Percentiles rank a stretch among this genome's conserved stretches.
Evolutionary conservation across 2,329 filamentous ascomycete genomes (phyloP).

Genomic region (Penicillium sp.): DNA sequence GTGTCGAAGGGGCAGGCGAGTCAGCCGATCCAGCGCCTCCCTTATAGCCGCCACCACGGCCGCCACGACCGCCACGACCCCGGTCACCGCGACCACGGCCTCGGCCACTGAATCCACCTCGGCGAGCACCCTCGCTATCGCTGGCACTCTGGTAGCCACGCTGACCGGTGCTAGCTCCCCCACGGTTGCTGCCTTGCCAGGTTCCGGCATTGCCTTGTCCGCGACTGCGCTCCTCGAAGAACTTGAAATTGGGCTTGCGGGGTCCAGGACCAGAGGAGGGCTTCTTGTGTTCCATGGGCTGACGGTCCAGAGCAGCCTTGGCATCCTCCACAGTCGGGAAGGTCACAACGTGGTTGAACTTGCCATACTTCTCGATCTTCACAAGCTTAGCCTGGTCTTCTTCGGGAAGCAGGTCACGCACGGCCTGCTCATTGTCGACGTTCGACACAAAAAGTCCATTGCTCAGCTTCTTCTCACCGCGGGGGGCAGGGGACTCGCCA

Average conservation of each 20-base stretch:
- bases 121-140: slow-evolving; percentile 67
- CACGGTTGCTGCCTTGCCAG: slow-evolving; percentile 58
- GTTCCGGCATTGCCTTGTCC: slow-evolving; percentile 53
- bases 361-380: slow-evolving; percentile 64
- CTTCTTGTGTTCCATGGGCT: slow-evolving; percentile 74
- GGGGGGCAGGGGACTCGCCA: slow-evolving; percentile 53
- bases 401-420: slow-evolving; percentile 74
- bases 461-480: slow-evolving; percentile 62
- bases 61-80: slow-evolving; percentile 55
- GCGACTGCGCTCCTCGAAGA: slow-evolving; percentile 69
- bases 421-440: slow-evolving; percentile 76
- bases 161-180: slow-evolving; percentile 61
- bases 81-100: slow-evolving; percentile 54
- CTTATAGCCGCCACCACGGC: slow-evolving; percentile 58
- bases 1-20: slow-evolving; percentile 30
- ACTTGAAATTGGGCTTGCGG: slow-evolving; percentile 75
- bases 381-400: slow-evolving; percentile 80
- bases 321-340: slow-evolving; percentile 79
- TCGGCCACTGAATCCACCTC: slow-evolving; percentile 58
- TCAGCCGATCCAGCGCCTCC: slow-evolving; percentile 46
- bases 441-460: slow-evolving; percentile 89
- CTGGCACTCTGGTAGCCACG: slow-evolving; percentile 85
- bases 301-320: slow-evolving; percentile 70
- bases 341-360: slow-evolving; percentile 76
- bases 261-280: slow-evolving; percentile 65